Conservation (phyloP, 1,284 basidiomycete genomes). For the Boletus sp. region DNA sequence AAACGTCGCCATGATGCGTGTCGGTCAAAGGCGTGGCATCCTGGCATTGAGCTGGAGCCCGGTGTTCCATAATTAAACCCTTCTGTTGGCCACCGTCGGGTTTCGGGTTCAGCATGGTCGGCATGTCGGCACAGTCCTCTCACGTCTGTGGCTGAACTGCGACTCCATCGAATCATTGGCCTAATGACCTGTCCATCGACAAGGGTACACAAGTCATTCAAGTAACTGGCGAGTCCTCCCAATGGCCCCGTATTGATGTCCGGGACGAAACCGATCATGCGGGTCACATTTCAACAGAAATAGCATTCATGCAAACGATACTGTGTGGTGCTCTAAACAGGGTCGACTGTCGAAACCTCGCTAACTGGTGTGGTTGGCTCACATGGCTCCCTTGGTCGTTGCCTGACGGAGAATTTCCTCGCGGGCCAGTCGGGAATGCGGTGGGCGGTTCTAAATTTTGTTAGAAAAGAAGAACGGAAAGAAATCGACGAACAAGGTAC, state of each 20-base stretch:
- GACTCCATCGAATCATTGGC: no score
- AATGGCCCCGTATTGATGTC: slow-evolving; percentile 31
- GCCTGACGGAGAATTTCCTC: background rate
- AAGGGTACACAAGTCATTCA: background rate
- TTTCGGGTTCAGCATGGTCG: no score
- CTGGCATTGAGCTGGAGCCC: no score
- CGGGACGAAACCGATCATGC: slow-evolving; percentile 32
- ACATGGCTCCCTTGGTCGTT: slow-evolving; percentile 26
- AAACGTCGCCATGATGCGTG: slow-evolving; percentile 63
- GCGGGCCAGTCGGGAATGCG: slow-evolving; percentile 21
- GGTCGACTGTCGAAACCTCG: slow-evolving; percentile 21
- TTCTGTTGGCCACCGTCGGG: no score
- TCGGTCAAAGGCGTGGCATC: no score
- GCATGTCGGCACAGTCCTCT: no score
- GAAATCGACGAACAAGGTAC: slow-evolving; percentile 3
- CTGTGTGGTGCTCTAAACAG: slow-evolving; percentile 28
- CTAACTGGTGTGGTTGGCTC: slow-evolving; percentile 32
- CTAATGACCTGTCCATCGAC: background rate
- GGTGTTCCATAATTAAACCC: no score
- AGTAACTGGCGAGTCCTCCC: background rate
- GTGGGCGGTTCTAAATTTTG: slow-evolving; percentile 32
- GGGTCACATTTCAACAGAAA: slow-evolving; percentile 30
- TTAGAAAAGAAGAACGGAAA: slow-evolving; percentile 27
- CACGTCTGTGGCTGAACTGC: no score
- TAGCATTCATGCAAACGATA: slow-evolving; percentile 25